Conservation (phyloP, 768 basidiomycete species). For the Paxillus ammoniavirescens region DNA sequence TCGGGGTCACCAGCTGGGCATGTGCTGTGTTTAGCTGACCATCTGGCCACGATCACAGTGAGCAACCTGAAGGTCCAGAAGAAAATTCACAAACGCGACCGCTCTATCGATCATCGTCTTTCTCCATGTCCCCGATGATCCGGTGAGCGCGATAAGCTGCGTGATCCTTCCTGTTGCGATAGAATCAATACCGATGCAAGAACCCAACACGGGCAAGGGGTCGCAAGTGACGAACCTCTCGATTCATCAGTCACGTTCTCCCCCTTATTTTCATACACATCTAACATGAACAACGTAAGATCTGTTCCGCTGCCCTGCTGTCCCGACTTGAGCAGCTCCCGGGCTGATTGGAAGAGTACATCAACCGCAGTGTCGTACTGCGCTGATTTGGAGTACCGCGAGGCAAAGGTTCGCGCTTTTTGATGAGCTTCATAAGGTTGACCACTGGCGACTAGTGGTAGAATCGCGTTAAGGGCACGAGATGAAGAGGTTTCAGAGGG, state of each 20-base stretch:
- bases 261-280: slow-evolving; percentile 76
- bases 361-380: slow-evolving; percentile 88
- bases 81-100: slow-evolving; percentile 59
- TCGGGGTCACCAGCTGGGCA: slow-evolving; percentile 86
- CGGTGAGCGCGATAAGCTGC: slow-evolving; percentile 87
- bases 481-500: slow-evolving; percentile 43
- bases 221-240: slow-evolving; percentile 55
- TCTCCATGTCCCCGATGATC: slow-evolving; percentile 79
- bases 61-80: slow-evolving; percentile 15
- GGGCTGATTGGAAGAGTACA: slow-evolving; percentile 87
- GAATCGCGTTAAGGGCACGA: slow-evolving; percentile 71
- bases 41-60: slow-evolving; percentile 46
- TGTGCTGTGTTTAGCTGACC: slow-evolving; percentile 78
- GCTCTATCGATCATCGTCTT: slow-evolving; percentile 82
- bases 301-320: slow-evolving; percentile 92
- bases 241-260: slow-evolving; percentile 75
- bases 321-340: slow-evolving; percentile 83
- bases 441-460: slow-evolving; percentile 66
- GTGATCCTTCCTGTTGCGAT: slow-evolving; percentile 68
- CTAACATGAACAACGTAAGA: slow-evolving; percentile 74
- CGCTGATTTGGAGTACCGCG: slow-evolving; percentile 76
- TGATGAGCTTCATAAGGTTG: slow-evolving; percentile 93
- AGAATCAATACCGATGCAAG: background rate
- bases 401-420: slow-evolving; percentile 93
- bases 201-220: slow-evolving; percentile 11